A percentile compares a stretch with the other conserved stretches of the same genome.
Evolutionary conservation across 2,329 filamentous ascomycete species (phyloP).

Genomic region (Fusarium buharicum): DNA sequence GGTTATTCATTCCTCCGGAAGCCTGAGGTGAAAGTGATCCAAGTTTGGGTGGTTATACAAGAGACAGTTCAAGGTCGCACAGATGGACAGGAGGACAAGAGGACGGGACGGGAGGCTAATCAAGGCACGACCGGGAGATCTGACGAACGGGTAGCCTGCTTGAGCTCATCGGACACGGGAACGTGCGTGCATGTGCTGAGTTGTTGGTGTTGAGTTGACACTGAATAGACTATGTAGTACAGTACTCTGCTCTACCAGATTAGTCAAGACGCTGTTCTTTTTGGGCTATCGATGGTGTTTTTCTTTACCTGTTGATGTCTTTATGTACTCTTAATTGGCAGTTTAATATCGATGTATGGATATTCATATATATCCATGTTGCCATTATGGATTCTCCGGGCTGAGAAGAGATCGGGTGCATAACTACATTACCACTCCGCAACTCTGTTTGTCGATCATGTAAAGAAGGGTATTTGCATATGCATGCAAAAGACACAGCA

Average conservation of each 20-base stretch:
- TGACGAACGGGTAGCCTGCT: slow-evolving; percentile 45
- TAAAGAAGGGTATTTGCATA: neutral
- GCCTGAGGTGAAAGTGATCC: slow-evolving; percentile 2
- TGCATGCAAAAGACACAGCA: slow-evolving; percentile 10
- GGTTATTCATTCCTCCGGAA: no score
- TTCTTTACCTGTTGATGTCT: no score
- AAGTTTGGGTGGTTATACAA: slow-evolving; percentile 2
- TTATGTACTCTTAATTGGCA: no score
- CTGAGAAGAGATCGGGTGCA: neutral
- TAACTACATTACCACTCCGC: neutral
- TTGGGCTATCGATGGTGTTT: neutral
- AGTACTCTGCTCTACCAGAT: neutral
- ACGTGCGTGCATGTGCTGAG: slow-evolving; percentile 40
- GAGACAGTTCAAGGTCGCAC: slow-evolving; percentile 9
- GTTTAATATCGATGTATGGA: neutral
- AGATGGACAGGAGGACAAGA: slow-evolving; percentile 10
- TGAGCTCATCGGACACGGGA: slow-evolving; percentile 47
- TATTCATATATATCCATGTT: neutral
- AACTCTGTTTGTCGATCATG: neutral
- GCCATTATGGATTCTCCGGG: neutral
- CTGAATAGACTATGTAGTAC: slow-evolving; percentile 11
- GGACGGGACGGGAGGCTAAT: slow-evolving; percentile 26
- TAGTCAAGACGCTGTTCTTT: neutral
- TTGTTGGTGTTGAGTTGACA: slow-evolving; percentile 12
- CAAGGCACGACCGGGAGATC: slow-evolving; percentile 38